Percentiles rank a stretch among this genome's conserved stretches.
Evolutionary conservation across 257 asterid genomes (phyloP).

Genomic region (Jacaranda mimosifolia): DNA sequence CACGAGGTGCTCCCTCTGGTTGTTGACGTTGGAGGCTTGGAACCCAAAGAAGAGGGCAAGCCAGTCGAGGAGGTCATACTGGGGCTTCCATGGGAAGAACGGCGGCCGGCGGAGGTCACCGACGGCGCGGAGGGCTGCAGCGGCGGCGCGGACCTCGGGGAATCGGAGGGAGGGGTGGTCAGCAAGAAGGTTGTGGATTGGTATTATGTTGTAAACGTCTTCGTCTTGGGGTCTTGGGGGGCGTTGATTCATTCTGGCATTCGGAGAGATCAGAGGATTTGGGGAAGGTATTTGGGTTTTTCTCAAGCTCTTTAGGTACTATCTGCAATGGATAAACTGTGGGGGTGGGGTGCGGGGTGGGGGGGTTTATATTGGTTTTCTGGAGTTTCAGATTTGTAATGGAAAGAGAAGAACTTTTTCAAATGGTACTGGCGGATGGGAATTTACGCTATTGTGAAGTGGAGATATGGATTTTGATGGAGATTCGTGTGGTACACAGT

Average conservation of each 20-base stretch:
- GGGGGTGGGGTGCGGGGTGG: slow-evolving; percentile 16
- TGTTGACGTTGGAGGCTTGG: slow-evolving; percentile 78
- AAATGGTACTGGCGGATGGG: slow-evolving; percentile 55
- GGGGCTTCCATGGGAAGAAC: slow-evolving; percentile 70
- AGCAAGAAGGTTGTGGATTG: slow-evolving; percentile 84
- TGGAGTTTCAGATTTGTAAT: background rate
- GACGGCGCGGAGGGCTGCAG: slow-evolving; percentile 77
- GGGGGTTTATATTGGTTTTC: slow-evolving; percentile 20
- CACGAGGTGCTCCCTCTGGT: slow-evolving; percentile 92
- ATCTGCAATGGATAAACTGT: background rate
- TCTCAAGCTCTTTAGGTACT: background rate
- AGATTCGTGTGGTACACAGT: slow-evolving; percentile 30
- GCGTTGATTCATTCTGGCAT: slow-evolving; percentile 69
- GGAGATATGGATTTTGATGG: slow-evolving; percentile 31
- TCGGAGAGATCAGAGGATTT: slow-evolving; percentile 51
- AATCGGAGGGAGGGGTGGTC: slow-evolving; percentile 96
- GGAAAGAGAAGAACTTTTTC: slow-evolving; percentile 29
- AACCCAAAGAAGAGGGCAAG: slow-evolving; percentile 88
- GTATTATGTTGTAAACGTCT: slow-evolving; percentile 74
- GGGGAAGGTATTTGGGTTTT: slow-evolving; percentile 3
- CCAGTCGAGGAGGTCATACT: slow-evolving; percentile 92
- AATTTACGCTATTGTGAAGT: slow-evolving; percentile 21
- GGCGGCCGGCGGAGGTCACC: slow-evolving; percentile 93
- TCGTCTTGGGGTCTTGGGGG: slow-evolving; percentile 42
- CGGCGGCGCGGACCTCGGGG: slow-evolving; percentile 95